phyloP scores from a whole-genome alignment of 805 yeast species.

The Candida broadrunensis region DNA sequence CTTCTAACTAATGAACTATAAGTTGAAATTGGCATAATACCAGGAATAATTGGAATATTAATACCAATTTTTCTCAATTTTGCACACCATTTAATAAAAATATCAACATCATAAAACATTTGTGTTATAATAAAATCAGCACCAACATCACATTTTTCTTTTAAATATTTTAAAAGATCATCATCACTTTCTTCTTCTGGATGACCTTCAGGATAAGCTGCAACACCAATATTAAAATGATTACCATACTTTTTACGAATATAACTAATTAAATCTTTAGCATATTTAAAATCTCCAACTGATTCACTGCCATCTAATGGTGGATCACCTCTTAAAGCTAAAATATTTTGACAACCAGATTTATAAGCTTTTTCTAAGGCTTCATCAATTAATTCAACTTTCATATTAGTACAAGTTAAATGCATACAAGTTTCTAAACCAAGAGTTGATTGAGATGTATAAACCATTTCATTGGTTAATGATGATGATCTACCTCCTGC shows the following conservation, averaged over 20 bases:
- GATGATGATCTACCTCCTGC: slow-evolving; percentile 91
- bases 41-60: slow-evolving; percentile 87
- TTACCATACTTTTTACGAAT: slow-evolving; percentile 77
- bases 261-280: slow-evolving; percentile 79
- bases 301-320: slow-evolving; percentile 74
- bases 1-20: slow-evolving; percentile 90
- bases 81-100: slow-evolving; percentile 79
- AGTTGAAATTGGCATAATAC: slow-evolving; percentile 98
- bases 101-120: slow-evolving; percentile 93
- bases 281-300: slow-evolving; percentile 83
- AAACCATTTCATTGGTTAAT: slow-evolving; percentile 86
- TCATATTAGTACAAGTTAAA: slow-evolving; percentile 95
- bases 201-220: slow-evolving; percentile 97
- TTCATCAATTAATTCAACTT: slow-evolving; percentile 70
- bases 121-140: slow-evolving; percentile 94
- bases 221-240: slow-evolving; percentile 92
- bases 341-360: slow-evolving; percentile 92
- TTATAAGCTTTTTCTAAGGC: slow-evolving; percentile 83
- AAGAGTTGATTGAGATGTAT: slow-evolving; percentile 83
- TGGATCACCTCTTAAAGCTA: slow-evolving; percentile 95
- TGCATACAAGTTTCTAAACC: slow-evolving; percentile 98
- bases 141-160: slow-evolving; percentile 90
- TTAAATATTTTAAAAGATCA: slow-evolving; percentile 56
- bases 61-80: slow-evolving; percentile 70
- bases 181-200: slow-evolving; percentile 70